Conservation (phyloP, 2,329 filamentous ascomycete genomes). For the Paraphaeosphaeria minitans region DNA sequence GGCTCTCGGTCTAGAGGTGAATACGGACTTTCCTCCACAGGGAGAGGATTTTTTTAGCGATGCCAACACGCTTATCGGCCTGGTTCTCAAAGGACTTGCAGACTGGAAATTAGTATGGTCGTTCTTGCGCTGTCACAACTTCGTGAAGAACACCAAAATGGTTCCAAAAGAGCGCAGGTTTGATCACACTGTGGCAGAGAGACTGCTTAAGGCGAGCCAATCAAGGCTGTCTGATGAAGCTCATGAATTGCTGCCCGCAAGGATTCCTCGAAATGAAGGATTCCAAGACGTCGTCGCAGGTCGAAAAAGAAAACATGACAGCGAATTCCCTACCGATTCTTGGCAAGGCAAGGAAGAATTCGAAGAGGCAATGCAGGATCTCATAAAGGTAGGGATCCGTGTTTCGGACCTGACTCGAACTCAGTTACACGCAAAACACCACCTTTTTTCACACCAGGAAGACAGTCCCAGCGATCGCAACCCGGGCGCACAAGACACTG, state of each 20-base stretch:
- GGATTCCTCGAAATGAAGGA: too few species aligned
- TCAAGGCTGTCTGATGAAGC: background rate
- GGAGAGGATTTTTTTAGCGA: constrained; percentile 4
- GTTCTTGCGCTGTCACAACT: constrained; percentile 17
- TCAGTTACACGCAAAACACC: too few species aligned
- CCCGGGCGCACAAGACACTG: too few species aligned
- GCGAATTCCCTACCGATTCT: too few species aligned
- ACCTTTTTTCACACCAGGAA: too few species aligned
- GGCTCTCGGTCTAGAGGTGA: constrained; percentile 18
- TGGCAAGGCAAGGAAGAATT: too few species aligned
- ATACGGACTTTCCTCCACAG: constrained; percentile 14
- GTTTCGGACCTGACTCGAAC: too few species aligned
- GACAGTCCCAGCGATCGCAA: too few species aligned
- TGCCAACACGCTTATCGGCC: background rate
- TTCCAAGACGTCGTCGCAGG: too few species aligned
- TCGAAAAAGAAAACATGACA: too few species aligned
- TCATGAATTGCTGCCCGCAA: background rate
- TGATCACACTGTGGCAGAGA: background rate
- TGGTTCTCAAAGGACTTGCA: constrained; percentile 8
- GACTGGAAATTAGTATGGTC: constrained; percentile 25
- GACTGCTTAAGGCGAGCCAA: background rate
- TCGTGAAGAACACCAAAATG: constrained; percentile 5
- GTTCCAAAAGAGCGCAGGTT: constrained; percentile 6
- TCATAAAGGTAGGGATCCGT: too few species aligned
- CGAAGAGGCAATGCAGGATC: too few species aligned